These are phyloP conservation scores for Claviceps sp. DNA, from an alignment of 2,329 filamentous ascomycete species.

Conservation along the genomic window DNA sequence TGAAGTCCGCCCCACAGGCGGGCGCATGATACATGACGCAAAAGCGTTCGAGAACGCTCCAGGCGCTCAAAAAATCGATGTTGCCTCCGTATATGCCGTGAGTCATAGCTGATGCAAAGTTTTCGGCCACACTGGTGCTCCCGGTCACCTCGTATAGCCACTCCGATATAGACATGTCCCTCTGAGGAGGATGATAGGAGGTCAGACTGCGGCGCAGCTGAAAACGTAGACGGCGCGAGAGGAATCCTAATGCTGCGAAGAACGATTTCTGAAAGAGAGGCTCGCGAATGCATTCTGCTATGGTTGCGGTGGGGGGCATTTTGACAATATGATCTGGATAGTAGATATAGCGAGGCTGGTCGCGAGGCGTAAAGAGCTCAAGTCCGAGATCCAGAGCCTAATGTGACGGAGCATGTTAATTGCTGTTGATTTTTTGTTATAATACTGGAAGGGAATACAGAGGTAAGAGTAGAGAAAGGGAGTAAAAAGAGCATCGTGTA, in stretches of 20 bases:
- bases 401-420: background rate
- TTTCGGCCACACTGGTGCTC: slow-evolving; percentile 41
- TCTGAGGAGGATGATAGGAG: slow-evolving; percentile 2
- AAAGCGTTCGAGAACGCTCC: slow-evolving; percentile 32
- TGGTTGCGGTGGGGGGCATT: slow-evolving; percentile 16
- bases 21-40: slow-evolving; percentile 20
- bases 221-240: slow-evolving; percentile 10
- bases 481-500: slow-evolving; percentile 25
- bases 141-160: slow-evolving; percentile 21
- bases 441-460: no score
- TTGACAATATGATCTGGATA: slow-evolving; percentile 58
- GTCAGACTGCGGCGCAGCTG: slow-evolving; percentile 5
- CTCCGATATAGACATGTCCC: slow-evolving; percentile 23
- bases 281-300: slow-evolving; percentile 17
- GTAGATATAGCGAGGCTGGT: slow-evolving; percentile 58
- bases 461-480: background rate
- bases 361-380: slow-evolving; percentile 35
- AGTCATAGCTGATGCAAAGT: slow-evolving; percentile 59
- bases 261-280: slow-evolving; percentile 20
- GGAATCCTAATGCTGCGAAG: slow-evolving; percentile 14
- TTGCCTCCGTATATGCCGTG: slow-evolving; percentile 94
- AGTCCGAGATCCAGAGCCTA: slow-evolving; percentile 24
- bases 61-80: slow-evolving; percentile 64
- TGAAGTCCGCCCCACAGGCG: slow-evolving; percentile 22
- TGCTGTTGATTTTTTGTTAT: slow-evolving; percentile 1